Base-by-base conservation (phyloP, 2,329 filamentous ascomycete genomes). In the Fusarium irregulare region DNA sequence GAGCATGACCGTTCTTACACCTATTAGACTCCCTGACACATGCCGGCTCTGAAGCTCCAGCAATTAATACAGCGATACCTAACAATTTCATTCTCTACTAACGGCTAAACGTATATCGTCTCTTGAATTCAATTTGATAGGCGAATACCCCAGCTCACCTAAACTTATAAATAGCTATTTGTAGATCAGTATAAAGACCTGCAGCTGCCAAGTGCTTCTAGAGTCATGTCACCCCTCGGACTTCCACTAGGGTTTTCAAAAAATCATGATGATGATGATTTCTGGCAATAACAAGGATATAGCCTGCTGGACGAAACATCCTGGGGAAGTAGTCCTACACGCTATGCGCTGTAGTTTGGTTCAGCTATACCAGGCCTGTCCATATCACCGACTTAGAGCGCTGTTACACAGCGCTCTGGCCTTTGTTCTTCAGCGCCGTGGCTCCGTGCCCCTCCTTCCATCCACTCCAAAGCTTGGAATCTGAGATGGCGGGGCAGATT, bases 401-500 rank as follows among this genome's bases (percentile, higher is more conserved):
- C 21, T 14, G 18, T 32, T 14, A 18, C 16, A 45, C 37, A 45
- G 25, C 27, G 23, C 34, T 53, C 30, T 41, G 34, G 25, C 25
- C 25, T 47, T 28, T 28, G 25, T 27, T 28, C 23, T 45, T n/a
- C 21, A 27, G 23, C 10, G 25, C 16, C 45, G 25, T 37, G 34
- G 34, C 49, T 41, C 49, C 48, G 59, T 70, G 61, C 46, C 44
- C 51, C 53, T 56, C 53, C 70, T 74, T 57, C 51, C 23, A 47
- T 66, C 64, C 64, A 66, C 56, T 66, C 44, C 73, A 57, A 74
- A 62, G 53, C 55, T 32, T 59, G 59, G 70, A 65, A 70, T 64
- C 60, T 41, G 44, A 70, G 67, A 75, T 72, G 70, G 73, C 68
- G 73, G 73, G 73, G 73, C 59, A 70, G 55, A 63, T 68, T 59